Base-by-base conservation (phyloP, 441 rosid species). In the Adansonia grandidieri region DNA sequence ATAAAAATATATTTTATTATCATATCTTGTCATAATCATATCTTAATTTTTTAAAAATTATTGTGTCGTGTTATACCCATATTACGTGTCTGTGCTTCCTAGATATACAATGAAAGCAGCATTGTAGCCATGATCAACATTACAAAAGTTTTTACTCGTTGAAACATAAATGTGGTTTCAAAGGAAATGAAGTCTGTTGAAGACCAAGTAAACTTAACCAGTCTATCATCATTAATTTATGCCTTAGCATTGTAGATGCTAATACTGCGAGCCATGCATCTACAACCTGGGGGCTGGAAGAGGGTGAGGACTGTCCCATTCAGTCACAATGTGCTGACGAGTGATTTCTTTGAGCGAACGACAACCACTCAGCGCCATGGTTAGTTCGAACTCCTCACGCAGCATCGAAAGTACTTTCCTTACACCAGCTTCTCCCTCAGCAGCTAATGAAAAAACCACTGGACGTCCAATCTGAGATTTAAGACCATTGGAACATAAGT, bases 361-460 rank as follows among this genome's bases (percentile, higher is more conserved):
- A 81, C 98, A 96, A 0, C 99, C 98, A 72, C 91, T 89, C 57
- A 96, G 77, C 17, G 98, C 94, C 98, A 96, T 96, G 40, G 99
- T 93, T 20, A 96, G 84, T 84, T 96, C 98, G 15, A 94, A 88
- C 82, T 96, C 99, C 22, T 94, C 95, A 0, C 82, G 89, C 14
- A 92, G 90, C 98, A 96, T 93, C 69, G 89, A 85, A 14, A 96
- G 88, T 51, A 91, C 91, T 82, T 93, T 94, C 83, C 91, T 81
- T 28, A 94, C 92, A 6, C 98, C 98, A 2, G 89, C 90, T 74
- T 96, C 96, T 3, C 98, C 98, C 1, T 89, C 90, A 2, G 92
- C 96, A 11, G 98, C 98, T 84, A 96, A 86, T 32, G 98, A 88
- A 90, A 84, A 93, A 44, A 93, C 77, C 50, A 87, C 91, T 5